A percentile compares a stretch with the other conserved stretches of the same genome.
Conservation (phyloP, 148 eudicot species). For the Amaranthus palmeri region DNA sequence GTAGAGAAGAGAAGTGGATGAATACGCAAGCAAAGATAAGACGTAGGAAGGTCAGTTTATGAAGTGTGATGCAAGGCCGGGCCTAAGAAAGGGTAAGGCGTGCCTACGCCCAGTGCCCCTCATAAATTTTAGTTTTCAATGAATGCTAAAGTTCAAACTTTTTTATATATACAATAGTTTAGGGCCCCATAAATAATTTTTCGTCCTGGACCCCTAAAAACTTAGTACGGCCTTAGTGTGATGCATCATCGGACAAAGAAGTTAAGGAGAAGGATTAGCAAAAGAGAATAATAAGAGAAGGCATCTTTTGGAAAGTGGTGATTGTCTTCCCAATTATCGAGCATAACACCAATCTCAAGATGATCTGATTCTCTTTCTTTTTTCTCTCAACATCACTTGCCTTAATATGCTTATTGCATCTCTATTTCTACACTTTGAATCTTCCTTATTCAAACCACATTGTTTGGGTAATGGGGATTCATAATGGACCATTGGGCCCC, state of each 20-base stretch:
- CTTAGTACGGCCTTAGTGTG: no score
- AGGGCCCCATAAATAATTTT: no score
- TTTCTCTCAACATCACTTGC: constrained; percentile 6
- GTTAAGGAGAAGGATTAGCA: background rate
- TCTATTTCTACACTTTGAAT: constrained; percentile 31
- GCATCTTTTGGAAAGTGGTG: constrained; percentile 72
- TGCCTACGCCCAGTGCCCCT: no score
- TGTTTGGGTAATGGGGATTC: constrained; percentile 22
- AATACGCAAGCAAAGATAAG: background rate
- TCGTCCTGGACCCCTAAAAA: no score
- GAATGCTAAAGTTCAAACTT: no score
- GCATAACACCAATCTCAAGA: constrained; percentile 60
- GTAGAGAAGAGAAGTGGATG: background rate
- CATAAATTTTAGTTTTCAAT: no score
- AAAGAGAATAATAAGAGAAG: constrained; percentile 24
- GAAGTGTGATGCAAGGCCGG: no score
- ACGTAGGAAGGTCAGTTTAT: no score
- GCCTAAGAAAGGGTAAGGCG: no score
- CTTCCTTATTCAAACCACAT: constrained; percentile 37
- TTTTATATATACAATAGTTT: no score
- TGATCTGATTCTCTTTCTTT: constrained; percentile 40
- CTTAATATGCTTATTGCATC: constrained; percentile 2
- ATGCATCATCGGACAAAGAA: constrained; percentile 29
- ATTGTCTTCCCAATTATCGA: constrained; percentile 41
- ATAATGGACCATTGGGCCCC: background rate